These are phyloP conservation scores for Hyparrhenia diplandra DNA, from an alignment of 176 grass and related monocot genomes.

Conservation along the genomic window DNA sequence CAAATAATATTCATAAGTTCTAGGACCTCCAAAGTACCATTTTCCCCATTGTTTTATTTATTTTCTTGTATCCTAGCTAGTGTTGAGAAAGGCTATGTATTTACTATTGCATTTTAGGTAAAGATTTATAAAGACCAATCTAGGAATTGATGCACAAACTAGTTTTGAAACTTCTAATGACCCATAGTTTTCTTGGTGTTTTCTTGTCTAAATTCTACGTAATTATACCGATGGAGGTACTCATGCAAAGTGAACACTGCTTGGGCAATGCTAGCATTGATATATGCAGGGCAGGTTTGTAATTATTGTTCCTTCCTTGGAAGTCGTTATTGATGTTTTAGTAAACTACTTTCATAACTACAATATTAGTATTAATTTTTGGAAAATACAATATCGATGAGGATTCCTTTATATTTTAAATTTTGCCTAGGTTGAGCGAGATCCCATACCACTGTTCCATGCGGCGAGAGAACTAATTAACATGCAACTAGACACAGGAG, in stretches of 20 bases:
- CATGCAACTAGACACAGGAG: conserved; percentile 6
- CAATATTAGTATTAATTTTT: not conserved
- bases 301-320: not conserved
- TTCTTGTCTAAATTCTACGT: not conserved
- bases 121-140: too few relatives aligned
- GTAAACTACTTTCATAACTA: not conserved
- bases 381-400: not conserved
- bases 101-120: too few relatives aligned
- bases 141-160: too few relatives aligned
- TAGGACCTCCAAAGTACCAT: too few relatives aligned
- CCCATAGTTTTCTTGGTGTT: not conserved
- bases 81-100: too few relatives aligned
- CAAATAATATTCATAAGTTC: too few relatives aligned
- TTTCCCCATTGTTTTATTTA: too few relatives aligned
- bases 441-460: conserved; percentile 10
- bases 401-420: not conserved
- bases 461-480: conserved; percentile 24
- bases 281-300: not conserved
- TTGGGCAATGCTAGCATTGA: not conserved
- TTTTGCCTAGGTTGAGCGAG: conserved; percentile 10
- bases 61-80: too few relatives aligned
- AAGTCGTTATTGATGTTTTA: too few relatives aligned
- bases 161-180: too few relatives aligned
- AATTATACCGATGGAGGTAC: not conserved
- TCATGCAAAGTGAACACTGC: not conserved